Evolutionary conservation across 78 protist genomes (phyloP).

Genomic region (Dictyostelium purpureum): DNA sequence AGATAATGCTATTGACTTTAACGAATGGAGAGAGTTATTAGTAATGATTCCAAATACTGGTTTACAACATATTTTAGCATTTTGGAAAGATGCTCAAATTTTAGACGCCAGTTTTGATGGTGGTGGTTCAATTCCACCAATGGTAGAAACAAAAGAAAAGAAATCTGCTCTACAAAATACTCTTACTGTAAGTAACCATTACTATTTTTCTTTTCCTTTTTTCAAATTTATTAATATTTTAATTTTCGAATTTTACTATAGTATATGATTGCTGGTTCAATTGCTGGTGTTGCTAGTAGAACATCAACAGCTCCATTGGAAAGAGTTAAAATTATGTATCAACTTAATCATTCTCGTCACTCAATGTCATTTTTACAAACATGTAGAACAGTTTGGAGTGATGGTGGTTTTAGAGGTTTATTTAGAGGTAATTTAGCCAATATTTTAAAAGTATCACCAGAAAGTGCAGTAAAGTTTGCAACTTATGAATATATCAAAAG

Average conservation of each 20-base stretch:
- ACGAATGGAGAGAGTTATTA: constrained; percentile 69
- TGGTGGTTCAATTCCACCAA: constrained; percentile 60
- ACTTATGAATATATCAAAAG: constrained; percentile 61
- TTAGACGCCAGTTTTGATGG: constrained; percentile 44
- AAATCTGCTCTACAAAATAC: not conserved
- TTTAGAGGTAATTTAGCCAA: constrained; percentile 74
- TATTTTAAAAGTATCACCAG: constrained; percentile 71
- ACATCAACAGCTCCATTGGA: constrained; percentile 71
- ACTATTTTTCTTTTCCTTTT: no score
- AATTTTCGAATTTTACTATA: not conserved
- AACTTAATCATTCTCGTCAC: constrained; percentile 35
- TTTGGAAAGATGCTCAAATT: constrained; percentile 65
- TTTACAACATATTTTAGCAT: constrained; percentile 1
- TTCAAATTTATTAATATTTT: not conserved
- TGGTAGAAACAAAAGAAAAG: not conserved
- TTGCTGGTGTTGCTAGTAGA: constrained; percentile 44
- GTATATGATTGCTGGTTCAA: constrained; percentile 34
- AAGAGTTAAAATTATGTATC: constrained; percentile 51
- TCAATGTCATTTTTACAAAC: constrained; percentile 19
- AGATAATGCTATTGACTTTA: constrained; percentile 44
- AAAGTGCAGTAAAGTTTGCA: constrained; percentile 75
- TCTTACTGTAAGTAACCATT: not conserved
- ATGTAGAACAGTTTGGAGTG: constrained; percentile 18
- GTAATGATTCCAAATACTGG: constrained; percentile 28
- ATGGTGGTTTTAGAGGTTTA: constrained; percentile 66